Evolutionary conservation across 1,284 basidiomycete genomes (phyloP).

Genomic region (Neotropicomus parvogracilis): DNA sequence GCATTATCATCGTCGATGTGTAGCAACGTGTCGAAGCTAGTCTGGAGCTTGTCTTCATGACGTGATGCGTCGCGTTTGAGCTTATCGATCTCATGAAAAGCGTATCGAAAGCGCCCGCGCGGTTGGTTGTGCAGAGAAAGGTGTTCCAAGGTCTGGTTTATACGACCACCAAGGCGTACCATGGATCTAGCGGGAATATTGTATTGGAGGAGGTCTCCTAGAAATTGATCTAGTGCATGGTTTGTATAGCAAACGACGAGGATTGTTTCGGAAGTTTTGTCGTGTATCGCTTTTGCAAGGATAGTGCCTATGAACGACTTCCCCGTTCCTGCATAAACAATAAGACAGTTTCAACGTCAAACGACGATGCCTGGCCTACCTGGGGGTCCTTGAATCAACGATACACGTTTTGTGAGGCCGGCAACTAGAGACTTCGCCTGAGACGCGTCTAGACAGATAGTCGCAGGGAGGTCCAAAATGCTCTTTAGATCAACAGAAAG

Average conservation of each 20-base stretch:
- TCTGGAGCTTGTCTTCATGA: constrained; percentile 28
- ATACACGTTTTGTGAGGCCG: constrained; percentile 48
- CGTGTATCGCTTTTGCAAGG: constrained; percentile 52
- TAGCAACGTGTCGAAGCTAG: constrained; percentile 1
- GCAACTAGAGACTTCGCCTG: constrained; percentile 49
- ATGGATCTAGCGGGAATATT: constrained; percentile 46
- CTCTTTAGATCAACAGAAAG: constrained; percentile 37
- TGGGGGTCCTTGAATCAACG: constrained; percentile 64
- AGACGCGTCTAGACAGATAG: constrained; percentile 46
- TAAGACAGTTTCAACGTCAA: background rate
- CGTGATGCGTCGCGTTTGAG: constrained; percentile 22
- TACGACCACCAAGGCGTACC: constrained; percentile 55
- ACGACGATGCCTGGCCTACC: constrained; percentile 39
- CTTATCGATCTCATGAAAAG: constrained; percentile 39
- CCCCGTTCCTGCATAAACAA: constrained; percentile 48
- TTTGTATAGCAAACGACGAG: constrained; percentile 67
- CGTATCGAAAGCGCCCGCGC: constrained; percentile 16
- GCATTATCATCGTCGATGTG: background rate
- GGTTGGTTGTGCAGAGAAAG: constrained; percentile 38
- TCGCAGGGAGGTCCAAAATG: constrained; percentile 35
- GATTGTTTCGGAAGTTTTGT: constrained; percentile 43
- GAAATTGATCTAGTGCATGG: constrained; percentile 62
- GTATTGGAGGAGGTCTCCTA: constrained; percentile 53
- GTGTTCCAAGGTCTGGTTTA: constrained; percentile 41
- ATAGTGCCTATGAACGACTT: constrained; percentile 66